These are phyloP conservation scores for Hemisphaericaspora subhashii DNA, from an alignment of 1,139 yeast genomes.

Conservation along the genomic window DNA sequence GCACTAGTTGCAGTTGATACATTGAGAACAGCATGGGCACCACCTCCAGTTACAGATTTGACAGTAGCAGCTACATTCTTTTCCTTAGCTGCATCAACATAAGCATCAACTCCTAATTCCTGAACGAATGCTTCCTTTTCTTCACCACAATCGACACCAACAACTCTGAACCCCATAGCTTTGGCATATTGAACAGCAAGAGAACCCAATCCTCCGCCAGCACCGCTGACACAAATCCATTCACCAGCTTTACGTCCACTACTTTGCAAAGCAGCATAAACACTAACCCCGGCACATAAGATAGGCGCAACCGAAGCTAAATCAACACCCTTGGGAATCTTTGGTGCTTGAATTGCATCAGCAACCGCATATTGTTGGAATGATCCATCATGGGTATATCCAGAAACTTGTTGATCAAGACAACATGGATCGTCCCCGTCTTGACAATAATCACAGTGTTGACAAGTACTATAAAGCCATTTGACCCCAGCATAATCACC, in stretches of 20 bases:
- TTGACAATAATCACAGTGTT: constrained; percentile 69
- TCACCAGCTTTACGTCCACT: constrained; percentile 65
- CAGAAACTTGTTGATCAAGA: constrained; percentile 66
- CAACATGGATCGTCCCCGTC: constrained; percentile 66
- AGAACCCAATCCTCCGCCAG: constrained; percentile 79
- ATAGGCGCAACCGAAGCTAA: constrained; percentile 77
- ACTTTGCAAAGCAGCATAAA: constrained; percentile 74
- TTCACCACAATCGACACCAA: constrained; percentile 76
- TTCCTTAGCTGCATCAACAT: constrained; percentile 59
- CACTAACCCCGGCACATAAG: constrained; percentile 80
- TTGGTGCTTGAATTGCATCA: constrained; percentile 83
- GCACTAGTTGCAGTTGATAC: constrained; percentile 74
- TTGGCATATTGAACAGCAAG: constrained; percentile 72
- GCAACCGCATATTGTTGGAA: constrained; percentile 83
- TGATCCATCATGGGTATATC: constrained; percentile 79
- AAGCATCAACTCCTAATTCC: constrained; percentile 65
- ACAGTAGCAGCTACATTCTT: constrained; percentile 60
- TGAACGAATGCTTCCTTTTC: constrained; percentile 60
- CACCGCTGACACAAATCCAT: constrained; percentile 80
- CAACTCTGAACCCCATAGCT: constrained; percentile 72
- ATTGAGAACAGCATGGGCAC: constrained; percentile 74
- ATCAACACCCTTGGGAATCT: constrained; percentile 67
- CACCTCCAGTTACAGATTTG: constrained; percentile 66
- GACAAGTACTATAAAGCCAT: constrained; percentile 75
- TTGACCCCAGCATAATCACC: constrained; percentile 76